Percentiles rank a stretch among this genome's conserved stretches.
These are phyloP conservation scores for Orbilia ellipsospora DNA, from an alignment of 2,329 filamentous ascomycete species.

Conservation along the genomic window DNA sequence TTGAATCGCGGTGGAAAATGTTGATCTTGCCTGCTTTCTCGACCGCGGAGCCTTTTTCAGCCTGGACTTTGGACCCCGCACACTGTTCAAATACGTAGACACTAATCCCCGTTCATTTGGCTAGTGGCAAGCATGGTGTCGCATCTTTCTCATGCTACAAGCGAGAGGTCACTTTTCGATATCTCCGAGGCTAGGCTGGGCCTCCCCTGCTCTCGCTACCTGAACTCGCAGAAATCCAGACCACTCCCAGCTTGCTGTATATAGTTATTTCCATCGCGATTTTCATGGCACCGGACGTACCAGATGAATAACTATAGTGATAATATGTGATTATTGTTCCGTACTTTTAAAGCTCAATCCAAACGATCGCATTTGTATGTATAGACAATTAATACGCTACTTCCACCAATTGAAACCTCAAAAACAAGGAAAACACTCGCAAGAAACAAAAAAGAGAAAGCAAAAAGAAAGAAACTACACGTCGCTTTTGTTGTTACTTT, in stretches of 20 bases:
- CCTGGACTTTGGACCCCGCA: not conserved
- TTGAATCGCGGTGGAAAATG: too few relatives aligned
- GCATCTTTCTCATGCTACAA: not conserved
- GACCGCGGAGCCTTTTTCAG: not conserved
- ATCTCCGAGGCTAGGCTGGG: not conserved
- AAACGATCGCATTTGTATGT: too few relatives aligned
- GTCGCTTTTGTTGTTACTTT: not conserved
- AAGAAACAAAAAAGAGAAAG: not conserved
- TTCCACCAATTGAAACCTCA: not conserved
- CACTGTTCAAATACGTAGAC: too few relatives aligned
- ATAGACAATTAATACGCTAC: not conserved
- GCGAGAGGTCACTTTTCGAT: constrained; percentile 2
- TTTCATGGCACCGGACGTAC: not conserved
- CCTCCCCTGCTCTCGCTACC: not conserved
- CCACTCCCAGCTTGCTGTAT: too few relatives aligned
- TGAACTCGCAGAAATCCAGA: not conserved
- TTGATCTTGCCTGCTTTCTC: too few relatives aligned
- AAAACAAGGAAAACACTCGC: not conserved
- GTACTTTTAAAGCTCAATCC: too few relatives aligned
- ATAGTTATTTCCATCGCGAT: not conserved
- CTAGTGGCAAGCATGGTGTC: not conserved
- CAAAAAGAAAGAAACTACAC: not conserved
- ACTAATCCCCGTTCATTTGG: not conserved
- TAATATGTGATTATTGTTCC: too few relatives aligned
- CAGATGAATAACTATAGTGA: not conserved